These are phyloP conservation scores for Pseudotulostoma volvatum DNA, from an alignment of 495 filamentous ascomycete species.

Conservation along the genomic window DNA sequence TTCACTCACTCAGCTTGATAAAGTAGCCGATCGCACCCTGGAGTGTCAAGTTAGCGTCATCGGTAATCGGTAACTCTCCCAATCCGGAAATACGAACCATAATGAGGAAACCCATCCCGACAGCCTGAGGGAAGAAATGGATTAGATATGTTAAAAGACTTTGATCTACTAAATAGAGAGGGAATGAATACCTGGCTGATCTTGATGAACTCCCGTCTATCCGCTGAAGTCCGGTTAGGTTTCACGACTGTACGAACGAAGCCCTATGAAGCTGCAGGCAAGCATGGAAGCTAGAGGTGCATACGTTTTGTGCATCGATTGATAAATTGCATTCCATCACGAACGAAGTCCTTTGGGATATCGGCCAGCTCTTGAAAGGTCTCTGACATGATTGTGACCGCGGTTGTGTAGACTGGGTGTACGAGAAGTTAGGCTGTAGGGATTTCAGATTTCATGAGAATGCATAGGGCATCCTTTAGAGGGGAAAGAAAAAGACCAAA, in stretches of 20 bases:
- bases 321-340: slow-evolving; percentile 67
- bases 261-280: too few relatives aligned
- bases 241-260: too few relatives aligned
- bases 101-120: slow-evolving; percentile 79
- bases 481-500: too few relatives aligned
- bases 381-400: slow-evolving; percentile 59
- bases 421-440: too few relatives aligned
- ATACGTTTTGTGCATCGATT: slow-evolving; percentile 75
- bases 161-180: too few relatives aligned
- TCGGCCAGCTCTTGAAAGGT: slow-evolving; percentile 65
- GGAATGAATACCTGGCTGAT: too few relatives aligned
- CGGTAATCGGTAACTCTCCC: slow-evolving; percentile 1
- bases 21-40: slow-evolving; percentile 64
- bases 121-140: too few relatives aligned
- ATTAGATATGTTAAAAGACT: too few relatives aligned
- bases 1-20: slow-evolving; percentile 73
- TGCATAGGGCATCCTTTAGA: too few relatives aligned
- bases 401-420: neutral
- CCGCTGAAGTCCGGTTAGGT: too few relatives aligned
- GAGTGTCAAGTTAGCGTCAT: too few relatives aligned
- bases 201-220: slow-evolving; percentile 79
- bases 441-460: too few relatives aligned
- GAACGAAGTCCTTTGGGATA: slow-evolving; percentile 67
- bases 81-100: slow-evolving; percentile 41
- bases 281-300: slow-evolving; percentile 20